A percentile compares a stretch with the other conserved stretches of the same genome.
Conservation (phyloP, 2,329 filamentous ascomycete species). For the Trichoderma guizhouense region DNA sequence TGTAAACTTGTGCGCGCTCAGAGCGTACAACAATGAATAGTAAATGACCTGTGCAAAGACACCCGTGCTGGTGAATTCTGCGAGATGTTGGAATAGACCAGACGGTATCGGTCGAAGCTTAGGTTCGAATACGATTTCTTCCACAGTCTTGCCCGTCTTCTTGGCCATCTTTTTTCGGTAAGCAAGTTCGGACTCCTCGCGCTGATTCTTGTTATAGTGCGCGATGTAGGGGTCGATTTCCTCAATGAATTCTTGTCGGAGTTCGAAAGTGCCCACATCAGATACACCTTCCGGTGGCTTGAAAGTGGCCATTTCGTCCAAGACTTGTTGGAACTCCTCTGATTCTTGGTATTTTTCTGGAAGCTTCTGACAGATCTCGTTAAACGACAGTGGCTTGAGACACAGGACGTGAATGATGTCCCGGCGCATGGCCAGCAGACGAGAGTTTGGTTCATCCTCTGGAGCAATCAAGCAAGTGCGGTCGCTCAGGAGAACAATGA, state of each 20-base stretch:
- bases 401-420: conserved; percentile 93
- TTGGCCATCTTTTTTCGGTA: conserved; percentile 86
- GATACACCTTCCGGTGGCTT: conserved; percentile 86
- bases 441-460: conserved; percentile 62
- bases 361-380: conserved; percentile 80
- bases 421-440: conserved; percentile 70
- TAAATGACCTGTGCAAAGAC: conserved; percentile 90
- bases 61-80: conserved; percentile 76
- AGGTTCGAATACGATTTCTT: conserved; percentile 90
- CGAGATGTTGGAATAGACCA: conserved; percentile 73
- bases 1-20: conserved; percentile 65
- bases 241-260: conserved; percentile 81
- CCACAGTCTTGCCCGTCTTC: conserved; percentile 73
- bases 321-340: conserved; percentile 79
- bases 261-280: conserved; percentile 90
- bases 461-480: conserved; percentile 72
- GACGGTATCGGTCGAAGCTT: conserved; percentile 71
- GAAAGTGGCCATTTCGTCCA: conserved; percentile 85
- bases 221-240: conserved; percentile 93
- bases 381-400: conserved; percentile 94
- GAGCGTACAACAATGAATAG: conserved; percentile 78
- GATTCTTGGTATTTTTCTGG: conserved; percentile 87
- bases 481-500: conserved; percentile 89
- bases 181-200: conserved; percentile 88
- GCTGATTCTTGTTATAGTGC: conserved; percentile 94